Evolutionary conservation across 1,139 yeast genomes (phyloP).

Genomic region (Blastobotrys malaysiensis): DNA sequence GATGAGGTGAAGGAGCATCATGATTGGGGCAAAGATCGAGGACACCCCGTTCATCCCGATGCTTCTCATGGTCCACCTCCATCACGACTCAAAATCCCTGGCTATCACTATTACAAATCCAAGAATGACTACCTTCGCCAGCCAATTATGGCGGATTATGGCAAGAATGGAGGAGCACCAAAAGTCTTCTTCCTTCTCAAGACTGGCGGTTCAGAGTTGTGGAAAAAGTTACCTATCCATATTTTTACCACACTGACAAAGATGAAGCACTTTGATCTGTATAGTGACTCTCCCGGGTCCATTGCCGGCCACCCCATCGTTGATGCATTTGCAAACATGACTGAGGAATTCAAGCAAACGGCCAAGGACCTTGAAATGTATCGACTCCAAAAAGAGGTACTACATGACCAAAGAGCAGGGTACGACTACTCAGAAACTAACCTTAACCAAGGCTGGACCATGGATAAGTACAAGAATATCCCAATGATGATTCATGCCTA

Average conservation of each 20-base stretch:
- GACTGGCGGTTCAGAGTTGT: constrained; percentile 35
- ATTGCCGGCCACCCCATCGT: constrained; percentile 33
- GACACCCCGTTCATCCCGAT: too few relatives aligned
- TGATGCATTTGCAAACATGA: constrained; percentile 30
- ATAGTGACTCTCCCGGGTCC: constrained; percentile 31
- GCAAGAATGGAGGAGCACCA: constrained; percentile 19
- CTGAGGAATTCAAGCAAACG: constrained; percentile 21
- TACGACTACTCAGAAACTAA: constrained; percentile 8
- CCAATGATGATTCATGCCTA: constrained; percentile 35
- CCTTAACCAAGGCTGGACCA: constrained; percentile 26
- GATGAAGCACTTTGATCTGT: constrained; percentile 33
- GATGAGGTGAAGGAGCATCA: background rate
- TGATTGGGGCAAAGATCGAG: background rate
- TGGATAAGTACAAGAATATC: constrained; percentile 33
- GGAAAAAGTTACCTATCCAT: constrained; percentile 37
- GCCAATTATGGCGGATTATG: constrained; percentile 23
- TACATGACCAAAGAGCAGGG: too few relatives aligned
- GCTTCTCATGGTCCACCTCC: too few relatives aligned
- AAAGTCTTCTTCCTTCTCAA: constrained; percentile 33
- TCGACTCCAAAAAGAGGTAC: constrained; percentile 24
- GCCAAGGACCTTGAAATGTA: constrained; percentile 24
- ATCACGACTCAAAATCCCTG: background rate
- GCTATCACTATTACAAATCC: constrained; percentile 7
- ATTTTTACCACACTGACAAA: constrained; percentile 33
- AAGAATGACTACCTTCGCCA: constrained; percentile 21